A percentile compares a stretch with the other conserved stretches of the same genome.
These are phyloP conservation scores for Effrenium voratum DNA, from an alignment of 73 alveolate species.

Conservation along the genomic window DNA sequence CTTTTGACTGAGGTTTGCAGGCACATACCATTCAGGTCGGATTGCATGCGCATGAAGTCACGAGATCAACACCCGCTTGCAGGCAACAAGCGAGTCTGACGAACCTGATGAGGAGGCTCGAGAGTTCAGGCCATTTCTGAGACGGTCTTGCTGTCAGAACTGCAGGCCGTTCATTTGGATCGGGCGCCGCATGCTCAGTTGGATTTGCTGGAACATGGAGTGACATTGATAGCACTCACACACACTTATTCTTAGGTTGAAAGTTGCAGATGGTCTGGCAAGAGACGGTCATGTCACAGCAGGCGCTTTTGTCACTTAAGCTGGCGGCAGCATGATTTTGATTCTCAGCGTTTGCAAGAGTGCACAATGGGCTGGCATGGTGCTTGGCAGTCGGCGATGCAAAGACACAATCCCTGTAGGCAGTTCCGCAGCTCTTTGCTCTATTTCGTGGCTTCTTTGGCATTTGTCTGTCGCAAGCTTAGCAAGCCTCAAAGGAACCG, in stretches of 20 bases:
- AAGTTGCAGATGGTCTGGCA: background rate
- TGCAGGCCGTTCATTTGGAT: background rate
- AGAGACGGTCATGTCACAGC: background rate
- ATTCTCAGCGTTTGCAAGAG: background rate
- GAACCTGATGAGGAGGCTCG: background rate
- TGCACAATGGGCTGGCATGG: background rate
- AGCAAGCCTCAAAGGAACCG: background rate
- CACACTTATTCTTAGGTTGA: background rate
- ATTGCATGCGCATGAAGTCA: background rate
- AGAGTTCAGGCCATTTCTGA: background rate
- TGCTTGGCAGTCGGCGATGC: background rate
- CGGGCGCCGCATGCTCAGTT: background rate
- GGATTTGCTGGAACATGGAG: too few species aligned
- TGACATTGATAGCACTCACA: background rate
- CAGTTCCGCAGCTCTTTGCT: background rate
- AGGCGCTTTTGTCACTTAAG: background rate
- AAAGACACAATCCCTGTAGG: background rate
- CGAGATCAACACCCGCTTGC: background rate
- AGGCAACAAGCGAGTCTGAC: background rate
- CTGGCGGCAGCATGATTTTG: background rate
- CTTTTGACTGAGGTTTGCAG: too few species aligned
- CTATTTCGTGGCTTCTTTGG: slow-evolving; percentile 2
- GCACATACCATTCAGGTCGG: background rate
- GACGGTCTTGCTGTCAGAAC: background rate
- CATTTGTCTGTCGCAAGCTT: background rate